Base-by-base conservation (phyloP, 164 flowering plant genomes). In the Berberis vulgaris region DNA sequence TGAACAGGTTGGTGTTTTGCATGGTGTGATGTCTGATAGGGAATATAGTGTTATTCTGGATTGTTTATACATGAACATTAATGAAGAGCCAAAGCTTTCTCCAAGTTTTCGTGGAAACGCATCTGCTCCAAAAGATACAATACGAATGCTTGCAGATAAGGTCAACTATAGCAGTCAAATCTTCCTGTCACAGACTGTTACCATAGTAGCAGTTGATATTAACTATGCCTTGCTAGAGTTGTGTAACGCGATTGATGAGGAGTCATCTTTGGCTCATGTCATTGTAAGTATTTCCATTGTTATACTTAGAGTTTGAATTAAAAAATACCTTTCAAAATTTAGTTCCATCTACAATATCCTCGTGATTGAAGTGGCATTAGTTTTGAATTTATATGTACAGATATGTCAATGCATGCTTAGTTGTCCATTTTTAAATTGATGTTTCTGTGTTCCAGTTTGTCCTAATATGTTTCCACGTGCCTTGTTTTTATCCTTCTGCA, bases 111-210 rank as follows among this genome's bases (percentile, higher is more conserved):
- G 97, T 67, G 84, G 80, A 53, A 68, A 69, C 72, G 69, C 65
- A 41, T 67, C 88, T 76, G 85, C 62, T 69, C 70, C 91, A 41
- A 81, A 80, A 55, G 99, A 87, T 68, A 83, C 96, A 45, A 85
- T 89, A 71, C 82, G 81, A 54, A 65, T 86, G 79, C 80, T 91
- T 71, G 96, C 78, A 54, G 97, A 95, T 72, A 91, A 86, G 75
- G 99, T 95, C 77, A 95, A 95, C 68, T 65, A 77, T 60, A 92
- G 82, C 60, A 80, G 97, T 80, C 97, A 87, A 73, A 75, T 78
- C 7, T 73, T 95, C 7, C 71, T 89, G 69, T 87, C 96, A 57
- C 91, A 81, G 40, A 95, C 85, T 44, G 96, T 91, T 65, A 84
- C 84, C 8, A 72, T 86, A 55, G 46, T 89, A 65, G 83, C 84